Base-by-base conservation (phyloP, 2,329 filamentous ascomycete species). In the Cladosporium oxysporum region DNA sequence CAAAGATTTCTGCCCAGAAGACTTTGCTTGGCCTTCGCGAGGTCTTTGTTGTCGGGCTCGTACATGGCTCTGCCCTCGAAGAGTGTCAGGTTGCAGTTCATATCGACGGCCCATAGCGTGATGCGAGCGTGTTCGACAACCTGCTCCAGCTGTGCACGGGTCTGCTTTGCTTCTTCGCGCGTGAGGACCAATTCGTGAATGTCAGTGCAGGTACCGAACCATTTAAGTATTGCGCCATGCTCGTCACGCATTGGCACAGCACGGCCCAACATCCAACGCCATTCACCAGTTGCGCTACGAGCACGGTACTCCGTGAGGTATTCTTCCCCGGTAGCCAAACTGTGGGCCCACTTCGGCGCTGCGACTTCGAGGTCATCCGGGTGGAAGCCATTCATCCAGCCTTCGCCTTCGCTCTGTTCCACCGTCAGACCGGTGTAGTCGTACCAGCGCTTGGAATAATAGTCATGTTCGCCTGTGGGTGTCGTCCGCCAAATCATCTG, bases 171-270 rank as follows among this genome's bases (percentile, higher is more conserved):
- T 58, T 84, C 84, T 67, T 90, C 82, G 66, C 90, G 88, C 16
- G 89, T 85, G 72, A 90, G 83, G 3, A 93, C 88, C 52, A 88
- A 83, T 68, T 93, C 90, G 72, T 93, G 88, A 21, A 93, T 90
- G 69, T 94, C 91, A 14, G 91, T 93, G 72, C 89, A 92, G 1
- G 90, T 92, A 18, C 90, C 91, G 71, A 91, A 92, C 91, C 91
- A 93, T 73, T 91, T 92, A 66, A 91, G 83, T 58, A 93, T 91
- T 58, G 84, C 80, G 1, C 89, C 90, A 0, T 85, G 86, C 53
- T 88, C 84, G 67, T 91, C 87, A 47, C 83, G 83, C 71, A 92
- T 82, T 0, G 91, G 90, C 16, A 90, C 76, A 1, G 90, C 91
- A 52, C 90, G 84, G 12, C 88, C 90, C 2, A 94, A 80, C 83